A percentile compares a stretch with the other conserved stretches of the same genome.
These are phyloP conservation scores for Suillus subluteus DNA, from an alignment of 768 basidiomycete species.

Conservation along the genomic window DNA sequence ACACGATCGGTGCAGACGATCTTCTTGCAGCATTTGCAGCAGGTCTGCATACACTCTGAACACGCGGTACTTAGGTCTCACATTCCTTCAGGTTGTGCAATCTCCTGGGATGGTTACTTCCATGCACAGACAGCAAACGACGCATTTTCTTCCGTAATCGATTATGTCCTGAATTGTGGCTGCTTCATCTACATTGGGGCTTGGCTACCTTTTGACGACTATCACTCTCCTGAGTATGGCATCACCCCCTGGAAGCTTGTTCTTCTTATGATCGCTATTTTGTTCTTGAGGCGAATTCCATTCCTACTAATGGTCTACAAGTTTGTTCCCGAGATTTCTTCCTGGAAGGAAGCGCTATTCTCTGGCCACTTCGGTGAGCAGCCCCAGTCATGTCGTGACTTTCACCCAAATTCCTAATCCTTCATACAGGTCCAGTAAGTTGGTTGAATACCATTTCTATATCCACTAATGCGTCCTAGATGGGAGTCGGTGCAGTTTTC, in stretches of 20 bases:
- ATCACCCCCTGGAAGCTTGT: slow-evolving; percentile 74
- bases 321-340: slow-evolving; percentile 88
- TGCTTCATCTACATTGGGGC: slow-evolving; percentile 89
- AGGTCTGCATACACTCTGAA: slow-evolving; percentile 41
- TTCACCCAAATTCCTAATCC: too few species aligned
- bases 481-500: too few species aligned
- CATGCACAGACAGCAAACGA: slow-evolving; percentile 81
- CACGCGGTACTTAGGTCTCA: neutral
- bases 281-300: slow-evolving; percentile 55
- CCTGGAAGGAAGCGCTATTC: slow-evolving; percentile 87
- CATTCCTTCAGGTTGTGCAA: slow-evolving; percentile 66
- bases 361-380: slow-evolving; percentile 85
- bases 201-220: slow-evolving; percentile 72
- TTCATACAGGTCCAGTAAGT: too few species aligned
- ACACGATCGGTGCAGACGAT: slow-evolving; percentile 20
- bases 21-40: slow-evolving; percentile 88
- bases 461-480: too few species aligned
- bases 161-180: slow-evolving; percentile 80
- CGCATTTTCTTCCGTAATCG: slow-evolving; percentile 87
- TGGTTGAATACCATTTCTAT: too few species aligned
- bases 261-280: slow-evolving; percentile 65
- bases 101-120: slow-evolving; percentile 91
- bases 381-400: slow-evolving; percentile 14
- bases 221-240: slow-evolving; percentile 58
- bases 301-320: slow-evolving; percentile 63